phyloP scores from a whole-genome alignment of 1,284 basidiomycete genomes.

The Naganishia liquefaciens region DNA sequence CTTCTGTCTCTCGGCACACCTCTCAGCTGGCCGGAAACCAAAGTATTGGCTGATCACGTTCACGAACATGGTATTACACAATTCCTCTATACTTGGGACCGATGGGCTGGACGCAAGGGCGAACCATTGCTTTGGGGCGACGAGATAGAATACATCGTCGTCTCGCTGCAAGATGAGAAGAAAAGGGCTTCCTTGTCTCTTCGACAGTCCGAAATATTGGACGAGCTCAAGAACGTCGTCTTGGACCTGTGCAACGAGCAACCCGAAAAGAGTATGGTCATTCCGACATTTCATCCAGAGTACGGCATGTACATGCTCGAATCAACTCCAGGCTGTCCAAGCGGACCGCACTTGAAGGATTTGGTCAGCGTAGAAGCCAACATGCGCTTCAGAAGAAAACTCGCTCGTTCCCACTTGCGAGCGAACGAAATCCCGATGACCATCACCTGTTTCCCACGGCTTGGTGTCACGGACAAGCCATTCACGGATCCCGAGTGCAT shows the following conservation, averaged over 20 bases:
- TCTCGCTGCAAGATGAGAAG: slow-evolving; percentile 73
- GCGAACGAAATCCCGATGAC: slow-evolving; percentile 87
- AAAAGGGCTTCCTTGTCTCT: slow-evolving; percentile 86
- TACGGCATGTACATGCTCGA: slow-evolving; percentile 99
- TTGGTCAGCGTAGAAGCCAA: slow-evolving; percentile 87
- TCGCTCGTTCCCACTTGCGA: slow-evolving; percentile 81
- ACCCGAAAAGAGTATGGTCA: slow-evolving; percentile 55
- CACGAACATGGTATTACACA: slow-evolving; percentile 91
- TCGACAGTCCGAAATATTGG: slow-evolving; percentile 89
- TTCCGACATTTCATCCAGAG: slow-evolving; percentile 97
- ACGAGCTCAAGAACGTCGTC: slow-evolving; percentile 71
- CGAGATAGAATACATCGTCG: slow-evolving; percentile 98
- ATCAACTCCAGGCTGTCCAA: slow-evolving; percentile 92
- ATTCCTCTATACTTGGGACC: slow-evolving; percentile 89
- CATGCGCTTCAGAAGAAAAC: slow-evolving; percentile 88
- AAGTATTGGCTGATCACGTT: slow-evolving; percentile 85
- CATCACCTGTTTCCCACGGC: slow-evolving; percentile 89
- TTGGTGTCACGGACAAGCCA: slow-evolving; percentile 75
- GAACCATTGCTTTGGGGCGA: slow-evolving; percentile 98
- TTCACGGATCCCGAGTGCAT: slow-evolving; percentile 90
- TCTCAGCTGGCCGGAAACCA: slow-evolving; percentile 86
- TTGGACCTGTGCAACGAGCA: slow-evolving; percentile 65
- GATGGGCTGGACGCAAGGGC: slow-evolving; percentile 69
- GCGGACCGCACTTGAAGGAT: slow-evolving; percentile 80
- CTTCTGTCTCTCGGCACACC: slow-evolving; percentile 93